Evolutionary conservation across 1,139 yeast species (phyloP), one percentile per base, ranked within the genome.

Genomic region (Kazachstania sp.): DNA sequence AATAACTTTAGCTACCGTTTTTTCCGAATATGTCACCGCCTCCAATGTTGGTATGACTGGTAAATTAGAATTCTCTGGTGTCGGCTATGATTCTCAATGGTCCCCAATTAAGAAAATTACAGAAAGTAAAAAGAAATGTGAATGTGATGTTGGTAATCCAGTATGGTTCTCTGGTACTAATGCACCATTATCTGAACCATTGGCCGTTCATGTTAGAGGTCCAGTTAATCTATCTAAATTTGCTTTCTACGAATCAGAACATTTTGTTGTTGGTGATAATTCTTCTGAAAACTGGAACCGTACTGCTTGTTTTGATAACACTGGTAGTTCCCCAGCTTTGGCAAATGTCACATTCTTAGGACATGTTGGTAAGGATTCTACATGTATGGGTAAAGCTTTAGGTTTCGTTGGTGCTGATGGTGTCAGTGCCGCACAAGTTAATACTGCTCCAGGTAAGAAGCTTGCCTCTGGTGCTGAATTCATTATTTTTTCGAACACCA

Each of bases 191-290:
- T 72, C 81, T 54, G 81, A 76, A 55, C 86, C 79, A 58, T 68
- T 83, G 45, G 79, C 86, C 13, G 84, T 83, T 32, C 90, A 83
- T 63, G 75, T 82, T 65, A 77, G 88, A 70, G 90, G 90, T 53
- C 90, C 90, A 18, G 60, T 83, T 52, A 70, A 70, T 52, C 71
- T 81, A 59, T 68, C 69, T 54, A 76, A 81, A 59, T 82, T 82
- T 64, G 88, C 80, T 43, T 83, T 73, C 52, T 83, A 80, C 67
- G 65, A 74, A 23, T 49, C 71, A 23, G 67, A 67, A 30, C 49
- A 59, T 31, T 68, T 66, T 51, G 50, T 47, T 15, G 49, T 58
- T 6, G 54, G 51, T 41, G 66, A 51, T 36, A 48, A 45, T 39
- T 54, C 61, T 29, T 51, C 64, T 12, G 51, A 61, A 19, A 59